phyloP scores from a whole-genome alignment of 2,329 filamentous ascomycete species.

The Harringtonia aguacate region DNA sequence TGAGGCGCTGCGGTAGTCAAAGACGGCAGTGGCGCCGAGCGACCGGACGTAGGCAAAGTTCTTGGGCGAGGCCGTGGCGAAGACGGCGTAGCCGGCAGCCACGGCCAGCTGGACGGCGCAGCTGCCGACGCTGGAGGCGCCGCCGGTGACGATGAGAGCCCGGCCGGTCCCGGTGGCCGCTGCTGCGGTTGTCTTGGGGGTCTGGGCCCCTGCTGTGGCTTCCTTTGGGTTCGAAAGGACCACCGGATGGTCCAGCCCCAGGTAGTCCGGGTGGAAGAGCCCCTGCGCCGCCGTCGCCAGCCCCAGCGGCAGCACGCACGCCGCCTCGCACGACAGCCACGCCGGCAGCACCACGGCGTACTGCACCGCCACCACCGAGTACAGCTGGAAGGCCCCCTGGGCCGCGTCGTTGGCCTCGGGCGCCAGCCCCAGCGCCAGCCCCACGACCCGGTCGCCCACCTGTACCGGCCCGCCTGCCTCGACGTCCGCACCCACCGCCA shows the following conservation, averaged over 20 bases:
- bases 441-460: not conserved
- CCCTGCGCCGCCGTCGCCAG: constrained; percentile 17
- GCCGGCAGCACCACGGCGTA: too few relatives aligned
- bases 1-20: constrained; percentile 22
- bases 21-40: constrained; percentile 26
- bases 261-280: constrained; percentile 14
- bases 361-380: not conserved
- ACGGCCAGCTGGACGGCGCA: constrained; percentile 33
- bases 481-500: not conserved
- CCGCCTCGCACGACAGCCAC: constrained; percentile 6
- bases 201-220: too few relatives aligned
- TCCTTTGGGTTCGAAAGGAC: too few relatives aligned
- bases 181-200: too few relatives aligned
- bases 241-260: too few relatives aligned
- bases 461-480: not conserved
- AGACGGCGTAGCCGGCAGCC: constrained; percentile 31
- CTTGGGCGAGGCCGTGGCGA: constrained; percentile 20
- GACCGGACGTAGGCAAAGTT: constrained; percentile 22
- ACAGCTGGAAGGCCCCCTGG: not conserved
- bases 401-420: not conserved
- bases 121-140: constrained; percentile 32
- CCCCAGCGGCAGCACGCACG: constrained; percentile 18
- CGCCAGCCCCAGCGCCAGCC: not conserved
- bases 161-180: constrained; percentile 5
- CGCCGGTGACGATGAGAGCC: constrained; percentile 26